phyloP scores from a whole-genome alignment of 169 alveolate species.

The Cryptosporidium andersoni region DNA sequence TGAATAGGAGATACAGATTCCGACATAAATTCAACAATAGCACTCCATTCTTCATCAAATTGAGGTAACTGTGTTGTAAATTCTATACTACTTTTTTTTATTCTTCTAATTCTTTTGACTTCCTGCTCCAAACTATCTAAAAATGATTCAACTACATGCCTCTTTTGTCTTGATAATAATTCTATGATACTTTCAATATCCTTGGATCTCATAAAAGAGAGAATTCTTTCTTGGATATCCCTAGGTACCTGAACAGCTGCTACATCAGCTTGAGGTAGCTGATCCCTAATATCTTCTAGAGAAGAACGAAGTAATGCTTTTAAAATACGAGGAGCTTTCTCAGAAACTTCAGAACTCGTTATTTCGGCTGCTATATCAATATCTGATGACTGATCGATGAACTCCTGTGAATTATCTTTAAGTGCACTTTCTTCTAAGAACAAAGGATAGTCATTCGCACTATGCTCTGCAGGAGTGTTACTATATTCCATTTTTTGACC shows the following conservation, averaged over 20 bases:
- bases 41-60: constrained; percentile 67
- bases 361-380: neutral
- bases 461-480: neutral
- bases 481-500: too few relatives aligned
- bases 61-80: constrained; percentile 12
- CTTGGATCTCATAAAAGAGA: constrained; percentile 33
- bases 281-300: constrained; percentile 43
- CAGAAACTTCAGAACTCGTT: neutral
- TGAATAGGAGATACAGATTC: constrained; percentile 59
- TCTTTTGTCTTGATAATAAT: neutral
- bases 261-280: constrained; percentile 20
- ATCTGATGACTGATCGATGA: too few relatives aligned
- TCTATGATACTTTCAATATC: constrained; percentile 42
- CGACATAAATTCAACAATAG: constrained; percentile 44
- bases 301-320: constrained; percentile 18
- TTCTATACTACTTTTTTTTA: neutral
- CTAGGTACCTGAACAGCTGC: constrained; percentile 48
- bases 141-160: constrained; percentile 22
- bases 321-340: constrained; percentile 31
- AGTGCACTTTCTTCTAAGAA: neutral
- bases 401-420: neutral
- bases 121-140: constrained; percentile 44
- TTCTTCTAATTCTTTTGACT: constrained; percentile 6
- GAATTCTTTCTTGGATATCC: constrained; percentile 2
- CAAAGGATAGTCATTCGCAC: neutral